phyloP scores from a whole-genome alignment of 371 early-diverging fungal genomes.

The Enteropsectra breve region DNA sequence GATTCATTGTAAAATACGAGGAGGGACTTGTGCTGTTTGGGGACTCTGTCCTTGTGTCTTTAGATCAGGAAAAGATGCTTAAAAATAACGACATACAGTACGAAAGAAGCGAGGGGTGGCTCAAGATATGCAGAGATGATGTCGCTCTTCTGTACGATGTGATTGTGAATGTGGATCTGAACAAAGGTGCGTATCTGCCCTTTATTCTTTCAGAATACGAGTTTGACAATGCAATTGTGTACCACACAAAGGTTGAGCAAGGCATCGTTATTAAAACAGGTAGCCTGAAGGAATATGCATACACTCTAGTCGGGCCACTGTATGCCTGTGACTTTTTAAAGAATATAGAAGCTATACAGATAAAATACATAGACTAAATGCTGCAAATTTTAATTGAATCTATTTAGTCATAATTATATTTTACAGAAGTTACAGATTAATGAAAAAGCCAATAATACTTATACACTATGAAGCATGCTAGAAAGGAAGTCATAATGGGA shows the following conservation, averaged over 20 bases:
- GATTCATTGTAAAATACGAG: not conserved
- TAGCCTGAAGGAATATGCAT: slow-evolving; percentile 1
- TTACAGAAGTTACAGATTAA: too few species aligned
- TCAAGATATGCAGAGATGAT: not conserved
- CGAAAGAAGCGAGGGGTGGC: not conserved
- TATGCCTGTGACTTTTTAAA: slow-evolving; percentile 4
- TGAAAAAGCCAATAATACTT: too few species aligned
- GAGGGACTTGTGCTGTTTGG: not conserved
- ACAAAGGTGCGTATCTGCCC: not conserved
- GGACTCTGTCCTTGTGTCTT: not conserved
- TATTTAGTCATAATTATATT: too few species aligned
- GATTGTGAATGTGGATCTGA: slow-evolving; percentile 6
- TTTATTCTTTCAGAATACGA: slow-evolving; percentile 16
- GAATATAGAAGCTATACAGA: too few species aligned
- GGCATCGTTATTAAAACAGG: not conserved
- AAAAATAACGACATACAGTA: slow-evolving; percentile 9
- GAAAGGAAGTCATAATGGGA: too few species aligned
- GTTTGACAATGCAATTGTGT: slow-evolving; percentile 12
- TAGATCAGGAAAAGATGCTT: not conserved
- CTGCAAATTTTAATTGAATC: too few species aligned
- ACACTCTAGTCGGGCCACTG: slow-evolving; percentile 10
- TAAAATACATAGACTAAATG: too few species aligned
- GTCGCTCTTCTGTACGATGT: slow-evolving; percentile 1
- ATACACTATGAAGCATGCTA: too few species aligned
- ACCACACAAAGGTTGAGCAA: slow-evolving; percentile 1